These are phyloP conservation scores for Colletotrichum higginsianum DNA, from an alignment of 2,329 filamentous ascomycete species.

Conservation along the genomic window DNA sequence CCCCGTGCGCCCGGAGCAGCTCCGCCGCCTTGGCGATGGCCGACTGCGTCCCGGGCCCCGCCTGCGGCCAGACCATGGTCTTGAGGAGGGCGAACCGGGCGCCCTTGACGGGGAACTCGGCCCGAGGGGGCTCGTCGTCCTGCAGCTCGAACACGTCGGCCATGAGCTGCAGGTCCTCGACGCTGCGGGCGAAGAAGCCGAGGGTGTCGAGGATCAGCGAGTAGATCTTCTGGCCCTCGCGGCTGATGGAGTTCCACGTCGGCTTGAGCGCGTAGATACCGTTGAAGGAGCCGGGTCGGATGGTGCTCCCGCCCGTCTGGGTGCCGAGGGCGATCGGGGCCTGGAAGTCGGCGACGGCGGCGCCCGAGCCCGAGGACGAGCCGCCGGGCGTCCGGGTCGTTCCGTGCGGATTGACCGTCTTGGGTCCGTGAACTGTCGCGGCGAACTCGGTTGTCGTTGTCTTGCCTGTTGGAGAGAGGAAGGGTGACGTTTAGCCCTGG, in stretches of 20 bases:
- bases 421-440: slow-evolving; percentile 65
- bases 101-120: slow-evolving; percentile 56
- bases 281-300: slow-evolving; percentile 76
- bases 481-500: too few relatives aligned
- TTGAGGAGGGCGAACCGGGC: slow-evolving; percentile 69
- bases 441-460: slow-evolving; percentile 76
- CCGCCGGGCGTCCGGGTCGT: slow-evolving; percentile 75
- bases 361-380: slow-evolving; percentile 77
- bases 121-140: slow-evolving; percentile 60
- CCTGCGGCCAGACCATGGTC: slow-evolving; percentile 66
- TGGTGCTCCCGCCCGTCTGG: slow-evolving; percentile 76
- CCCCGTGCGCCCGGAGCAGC: slow-evolving; percentile 63
- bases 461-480: slow-evolving; percentile 46
- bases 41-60: slow-evolving; percentile 58
- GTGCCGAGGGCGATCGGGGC: slow-evolving; percentile 73
- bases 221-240: slow-evolving; percentile 73
- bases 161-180: slow-evolving; percentile 72
- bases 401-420: slow-evolving; percentile 75
- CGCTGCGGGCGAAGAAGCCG: slow-evolving; percentile 71
- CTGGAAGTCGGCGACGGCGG: slow-evolving; percentile 76
- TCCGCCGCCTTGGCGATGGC: slow-evolving; percentile 59
- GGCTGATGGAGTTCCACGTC: slow-evolving; percentile 74
- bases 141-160: slow-evolving; percentile 67
- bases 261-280: slow-evolving; percentile 77
- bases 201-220: slow-evolving; percentile 74